phyloP scores from a whole-genome alignment of 1,284 basidiomycete genomes.

The Meira nashicola region DNA sequence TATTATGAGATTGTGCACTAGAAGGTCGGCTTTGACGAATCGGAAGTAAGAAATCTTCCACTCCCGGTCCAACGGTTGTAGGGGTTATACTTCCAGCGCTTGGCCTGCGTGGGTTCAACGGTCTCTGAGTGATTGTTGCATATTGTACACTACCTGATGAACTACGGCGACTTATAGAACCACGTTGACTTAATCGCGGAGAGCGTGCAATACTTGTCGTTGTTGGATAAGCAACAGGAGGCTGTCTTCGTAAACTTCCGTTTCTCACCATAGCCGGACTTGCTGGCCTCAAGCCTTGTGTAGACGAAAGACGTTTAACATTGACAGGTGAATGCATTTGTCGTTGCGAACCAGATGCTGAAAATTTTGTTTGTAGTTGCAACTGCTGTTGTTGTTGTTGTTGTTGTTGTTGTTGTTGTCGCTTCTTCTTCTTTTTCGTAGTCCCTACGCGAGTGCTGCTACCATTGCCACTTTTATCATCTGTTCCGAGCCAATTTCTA shows the following conservation, averaged over 20 bases:
- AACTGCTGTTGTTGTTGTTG: background rate
- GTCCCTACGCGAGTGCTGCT: background rate
- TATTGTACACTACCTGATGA: conserved; percentile 30
- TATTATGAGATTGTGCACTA: conserved; percentile 32
- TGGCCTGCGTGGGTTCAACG: conserved; percentile 27
- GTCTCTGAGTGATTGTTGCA: conserved; percentile 16
- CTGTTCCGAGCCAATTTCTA: conserved; percentile 78
- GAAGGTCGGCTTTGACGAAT: conserved; percentile 25
- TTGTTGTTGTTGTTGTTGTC: conserved; percentile 2
- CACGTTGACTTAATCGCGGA: conserved; percentile 24
- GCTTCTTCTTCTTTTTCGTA: conserved; percentile 3
- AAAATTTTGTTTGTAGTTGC: background rate
- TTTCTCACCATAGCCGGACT: conserved; percentile 6
- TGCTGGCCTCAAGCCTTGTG: conserved; percentile 6
- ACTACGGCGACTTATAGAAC: conserved; percentile 26
- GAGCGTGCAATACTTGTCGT: background rate
- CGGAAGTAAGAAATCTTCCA: conserved; percentile 8
- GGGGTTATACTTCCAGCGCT: conserved; percentile 47
- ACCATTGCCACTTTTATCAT: conserved; percentile 63
- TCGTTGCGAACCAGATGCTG: background rate
- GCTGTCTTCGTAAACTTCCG: conserved; percentile 6
- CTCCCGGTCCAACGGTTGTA: conserved; percentile 29
- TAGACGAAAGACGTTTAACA: too few relatives aligned
- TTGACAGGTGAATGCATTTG: too few relatives aligned
- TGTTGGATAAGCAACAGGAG: conserved; percentile 6